Base-by-base conservation (phyloP, 163 green algal genomes). In the Coccomyxa subellipsoidea region DNA sequence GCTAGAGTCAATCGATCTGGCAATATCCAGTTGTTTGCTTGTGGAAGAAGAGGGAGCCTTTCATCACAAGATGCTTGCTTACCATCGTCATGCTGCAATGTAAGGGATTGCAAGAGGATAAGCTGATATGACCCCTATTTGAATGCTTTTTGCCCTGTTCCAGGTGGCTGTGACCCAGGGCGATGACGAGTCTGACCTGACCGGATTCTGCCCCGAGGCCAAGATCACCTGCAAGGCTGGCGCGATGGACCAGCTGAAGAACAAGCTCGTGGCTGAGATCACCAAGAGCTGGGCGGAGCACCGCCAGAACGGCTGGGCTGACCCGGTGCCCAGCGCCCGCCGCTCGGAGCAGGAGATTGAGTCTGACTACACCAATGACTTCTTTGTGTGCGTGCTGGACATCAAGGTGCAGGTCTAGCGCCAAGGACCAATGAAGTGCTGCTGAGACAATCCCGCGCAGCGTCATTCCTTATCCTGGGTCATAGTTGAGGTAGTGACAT, bases 221-320 rank as follows among this genome's bases (percentile, higher is more conserved):
- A 73, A 73, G 66, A 23, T 73, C 29, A 73, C 66, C 66, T 73
- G 66, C 66, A 73, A 73, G 66, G 66, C 66, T 73, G 66, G 1
- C 27, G n/a, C 27, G 1, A 32, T 73, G 66, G 66, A 73, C n/a
- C 29, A 32, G 66, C 66, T 73, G 8, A 73, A 73, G 66, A 32
- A 73, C 66, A 27, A 73, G 66, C 29, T 73, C 2, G 66, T 34
- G 66, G 66, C 27, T 8, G 66, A 73, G 66, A 73, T 73, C 66
- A 73, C 29, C 66, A 73, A 73, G 66, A 73, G 66, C 66, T 73
- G 66, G 66, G 66, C 66, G 66, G 66, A 73, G 66, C 66, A 73
- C 66, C 66, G 66, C n/a, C 29, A 32, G 29, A 2, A 73, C 18
- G 66, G 66, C 66, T 73, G 66, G 66, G 66, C 66, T 23, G 66